Conservation (phyloP, 345 rosid genomes). For the Anacardium occidentale region DNA sequence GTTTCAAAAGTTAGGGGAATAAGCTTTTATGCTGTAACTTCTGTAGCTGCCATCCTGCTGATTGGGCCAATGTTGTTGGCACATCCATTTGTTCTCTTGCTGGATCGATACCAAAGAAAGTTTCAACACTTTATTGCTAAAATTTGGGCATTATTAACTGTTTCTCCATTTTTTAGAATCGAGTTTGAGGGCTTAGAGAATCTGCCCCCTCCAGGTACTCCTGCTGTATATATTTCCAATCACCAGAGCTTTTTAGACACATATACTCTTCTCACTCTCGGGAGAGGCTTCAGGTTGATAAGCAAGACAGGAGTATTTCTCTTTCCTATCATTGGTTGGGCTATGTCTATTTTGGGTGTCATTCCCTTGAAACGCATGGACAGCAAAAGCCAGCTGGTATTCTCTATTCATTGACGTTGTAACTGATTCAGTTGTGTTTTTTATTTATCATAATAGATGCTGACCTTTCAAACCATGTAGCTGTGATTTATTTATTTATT, state of each 20-base stretch:
- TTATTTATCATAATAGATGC: conserved; percentile 4
- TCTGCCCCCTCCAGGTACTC: conserved; percentile 67
- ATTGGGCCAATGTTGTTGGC: conserved; percentile 60
- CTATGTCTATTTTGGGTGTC: conserved; percentile 79
- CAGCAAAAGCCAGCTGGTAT: conserved; percentile 86
- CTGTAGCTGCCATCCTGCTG: conserved; percentile 54
- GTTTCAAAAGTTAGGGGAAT: conserved; percentile 71
- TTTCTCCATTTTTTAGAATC: conserved; percentile 56
- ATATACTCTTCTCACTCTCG: conserved; percentile 78
- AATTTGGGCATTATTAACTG: conserved; percentile 62
- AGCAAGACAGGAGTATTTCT: conserved; percentile 83
- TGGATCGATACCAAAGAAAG: conserved; percentile 69
- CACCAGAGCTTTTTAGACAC: conserved; percentile 95
- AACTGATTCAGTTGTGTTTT: background rate
- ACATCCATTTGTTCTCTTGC: conserved; percentile 80
- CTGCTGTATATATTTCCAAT: conserved; percentile 88
- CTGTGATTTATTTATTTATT: background rate
- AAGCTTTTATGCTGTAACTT: conserved; percentile 65
- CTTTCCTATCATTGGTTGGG: conserved; percentile 86
- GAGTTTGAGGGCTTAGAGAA: conserved; percentile 72
- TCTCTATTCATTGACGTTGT: conserved; percentile 1
- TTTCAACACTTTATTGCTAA: conserved; percentile 69
- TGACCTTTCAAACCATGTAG: background rate
- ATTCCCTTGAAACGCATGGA: conserved; percentile 93
- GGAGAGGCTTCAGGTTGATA: conserved; percentile 81